A percentile compares a stretch with the other conserved stretches of the same genome.
Evolutionary conservation across 2,329 filamentous ascomycete species (phyloP).

Genomic region (Phyllosticta ampelicida): DNA sequence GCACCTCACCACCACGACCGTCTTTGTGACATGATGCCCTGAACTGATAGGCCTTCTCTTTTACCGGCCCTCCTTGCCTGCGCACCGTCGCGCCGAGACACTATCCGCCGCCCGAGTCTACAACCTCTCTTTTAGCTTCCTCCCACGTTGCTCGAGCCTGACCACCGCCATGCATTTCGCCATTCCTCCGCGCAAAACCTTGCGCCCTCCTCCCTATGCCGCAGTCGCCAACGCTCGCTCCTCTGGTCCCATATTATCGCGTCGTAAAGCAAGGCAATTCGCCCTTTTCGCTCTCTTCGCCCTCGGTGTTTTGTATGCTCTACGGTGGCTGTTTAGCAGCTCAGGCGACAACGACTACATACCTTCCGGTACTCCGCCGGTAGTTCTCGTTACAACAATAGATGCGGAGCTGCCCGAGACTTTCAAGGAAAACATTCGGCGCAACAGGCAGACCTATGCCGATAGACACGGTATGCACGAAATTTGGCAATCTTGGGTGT

Average conservation of each 20-base stretch:
- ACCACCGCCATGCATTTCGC: slow-evolving; percentile 68
- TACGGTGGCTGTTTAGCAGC: slow-evolving; percentile 29
- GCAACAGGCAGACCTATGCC: slow-evolving; percentile 79
- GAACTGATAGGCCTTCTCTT: not conserved
- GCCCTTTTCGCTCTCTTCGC: slow-evolving; percentile 44
- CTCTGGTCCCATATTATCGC: slow-evolving; percentile 43
- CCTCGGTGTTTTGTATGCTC: slow-evolving; percentile 50
- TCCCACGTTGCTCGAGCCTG: not conserved
- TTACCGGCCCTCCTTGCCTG: slow-evolving; percentile 7
- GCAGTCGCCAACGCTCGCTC: slow-evolving; percentile 36
- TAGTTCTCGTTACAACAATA: slow-evolving; percentile 77
- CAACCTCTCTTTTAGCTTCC: not conserved
- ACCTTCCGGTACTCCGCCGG: slow-evolving; percentile 26
- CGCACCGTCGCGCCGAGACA: not conserved
- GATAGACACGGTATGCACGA: slow-evolving; percentile 62
- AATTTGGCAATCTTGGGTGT: not conserved
- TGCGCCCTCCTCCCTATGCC: slow-evolving; percentile 61
- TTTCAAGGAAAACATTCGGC: slow-evolving; percentile 63
- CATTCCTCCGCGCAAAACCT: slow-evolving; percentile 74
- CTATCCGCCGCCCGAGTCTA: not conserved
- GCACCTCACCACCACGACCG: not conserved
- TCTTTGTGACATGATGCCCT: slow-evolving; percentile 1
- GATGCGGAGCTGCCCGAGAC: slow-evolving; percentile 55
- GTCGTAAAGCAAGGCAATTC: slow-evolving; percentile 51
- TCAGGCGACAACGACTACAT: not conserved